phyloP scores from a whole-genome alignment of 2,329 filamentous ascomycete species.

The Xylariaceae sp. region DNA sequence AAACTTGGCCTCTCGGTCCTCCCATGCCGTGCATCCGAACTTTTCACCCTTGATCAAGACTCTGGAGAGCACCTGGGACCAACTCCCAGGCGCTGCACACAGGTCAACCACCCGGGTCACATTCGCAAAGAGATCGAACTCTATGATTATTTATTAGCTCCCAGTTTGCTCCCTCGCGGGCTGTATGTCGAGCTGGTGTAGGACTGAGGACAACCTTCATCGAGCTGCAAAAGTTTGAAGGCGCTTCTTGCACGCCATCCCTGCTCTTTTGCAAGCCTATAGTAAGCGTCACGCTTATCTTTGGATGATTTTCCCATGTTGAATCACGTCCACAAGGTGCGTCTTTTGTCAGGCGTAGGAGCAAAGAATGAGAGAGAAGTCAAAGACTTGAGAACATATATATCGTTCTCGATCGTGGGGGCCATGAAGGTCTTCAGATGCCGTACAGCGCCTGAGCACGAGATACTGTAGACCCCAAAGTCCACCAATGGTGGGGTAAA shows the following conservation, averaged over 20 bases:
- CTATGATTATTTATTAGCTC: conserved; percentile 34
- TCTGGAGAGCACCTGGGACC: conserved; percentile 93
- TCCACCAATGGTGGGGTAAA: conserved; percentile 10
- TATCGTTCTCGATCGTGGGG: too few species aligned
- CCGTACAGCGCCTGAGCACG: too few species aligned
- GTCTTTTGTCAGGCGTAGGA: neutral
- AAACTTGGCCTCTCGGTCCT: conserved; percentile 70
- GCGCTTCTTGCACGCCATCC: conserved; percentile 95
- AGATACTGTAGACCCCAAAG: too few species aligned
- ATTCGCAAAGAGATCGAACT: conserved; percentile 88
- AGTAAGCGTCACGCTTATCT: conserved; percentile 97
- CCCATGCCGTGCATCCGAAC: conserved; percentile 80
- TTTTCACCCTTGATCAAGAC: conserved; percentile 91
- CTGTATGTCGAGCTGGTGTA: too few species aligned
- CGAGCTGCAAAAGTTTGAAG: conserved; percentile 94
- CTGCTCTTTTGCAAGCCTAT: conserved; percentile 95
- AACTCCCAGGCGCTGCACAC: conserved; percentile 91
- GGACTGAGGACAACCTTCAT: conserved; percentile 53
- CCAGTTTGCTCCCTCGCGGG: too few species aligned
- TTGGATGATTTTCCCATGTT: conserved; percentile 95
- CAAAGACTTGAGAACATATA: conserved; percentile 10
- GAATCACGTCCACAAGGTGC: neutral
- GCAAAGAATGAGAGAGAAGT: conserved; percentile 3
- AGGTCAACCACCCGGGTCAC: conserved; percentile 93
- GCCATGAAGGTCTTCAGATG: too few species aligned